Evolutionary conservation across 805 yeast species (phyloP).

Genomic region (Teunomyces panamensis): DNA sequence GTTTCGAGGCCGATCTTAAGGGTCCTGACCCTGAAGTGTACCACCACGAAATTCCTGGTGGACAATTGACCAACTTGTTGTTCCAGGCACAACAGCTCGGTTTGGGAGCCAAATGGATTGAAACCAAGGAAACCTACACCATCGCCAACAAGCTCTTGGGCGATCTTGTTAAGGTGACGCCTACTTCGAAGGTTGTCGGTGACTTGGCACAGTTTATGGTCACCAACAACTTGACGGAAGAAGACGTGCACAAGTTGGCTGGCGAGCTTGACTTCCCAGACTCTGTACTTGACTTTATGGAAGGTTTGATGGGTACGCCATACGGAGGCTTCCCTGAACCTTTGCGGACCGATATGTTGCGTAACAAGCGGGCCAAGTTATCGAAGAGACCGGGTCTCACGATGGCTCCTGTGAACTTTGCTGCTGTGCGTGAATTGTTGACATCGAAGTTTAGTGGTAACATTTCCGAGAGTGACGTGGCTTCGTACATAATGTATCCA

Average conservation of each 20-base stretch:
- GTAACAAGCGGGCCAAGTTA: slow-evolving; percentile 90
- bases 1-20: slow-evolving; percentile 97
- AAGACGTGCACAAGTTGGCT: slow-evolving; percentile 87
- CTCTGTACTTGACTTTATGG: slow-evolving; percentile 96
- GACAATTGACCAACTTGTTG: slow-evolving; percentile 93
- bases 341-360: slow-evolving; percentile 83
- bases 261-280: slow-evolving; percentile 95
- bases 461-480: slow-evolving; percentile 83
- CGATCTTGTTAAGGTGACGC: slow-evolving; percentile 97
- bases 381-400: slow-evolving; percentile 89
- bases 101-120: slow-evolving; percentile 93
- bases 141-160: slow-evolving; percentile 90
- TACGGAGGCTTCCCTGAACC: slow-evolving; percentile 99
- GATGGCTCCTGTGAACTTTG: slow-evolving; percentile 80
- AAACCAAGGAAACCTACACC: slow-evolving; percentile 91
- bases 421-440: slow-evolving; percentile 68
- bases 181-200: slow-evolving; percentile 99
- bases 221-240: slow-evolving; percentile 79
- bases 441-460: slow-evolving; percentile 67
- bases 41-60: slow-evolving; percentile 99
- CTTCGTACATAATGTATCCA: slow-evolving; percentile 97
- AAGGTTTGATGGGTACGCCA: slow-evolving; percentile 99
- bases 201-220: slow-evolving; percentile 99
- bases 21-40: slow-evolving; percentile 99
- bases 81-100: slow-evolving; percentile 99